Base-by-base conservation (phyloP, 2,329 filamentous ascomycete genomes). In the Podosphaera xanthii region DNA sequence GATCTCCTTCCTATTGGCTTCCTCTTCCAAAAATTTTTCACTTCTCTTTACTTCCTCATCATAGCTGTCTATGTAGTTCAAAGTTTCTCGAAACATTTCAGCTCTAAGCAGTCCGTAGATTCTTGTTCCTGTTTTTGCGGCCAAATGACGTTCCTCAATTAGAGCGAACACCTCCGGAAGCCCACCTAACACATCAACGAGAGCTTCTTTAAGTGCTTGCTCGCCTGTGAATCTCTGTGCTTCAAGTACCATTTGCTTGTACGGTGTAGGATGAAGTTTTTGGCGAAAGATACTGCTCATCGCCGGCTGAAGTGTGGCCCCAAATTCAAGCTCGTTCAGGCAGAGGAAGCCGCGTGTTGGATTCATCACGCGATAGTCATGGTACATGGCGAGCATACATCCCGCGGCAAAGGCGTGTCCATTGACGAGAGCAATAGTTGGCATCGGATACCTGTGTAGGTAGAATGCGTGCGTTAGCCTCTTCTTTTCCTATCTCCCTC, bases 341-440 rank as follows among this genome's bases (percentile, higher is more conserved):
- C 87, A 91, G 46, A 86, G 70, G 71, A 81, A 90, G n/a, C 87
- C 87, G 30, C 77, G 75, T 1, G 75, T 67, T 0, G 83, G 78
- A 67, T 84, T 84, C 73, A 87, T 85, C 64, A 92, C 76, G 35
- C 87, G 80, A 73, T 92, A 92, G 72, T 91, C 86, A 71, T 90
- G 86, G 71, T 85, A 81, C 78, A 88, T 86, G 60, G 85, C 80
- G 8, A 85, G 74, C 82, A 92, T 90, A 61, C 90, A 74, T n/a
- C 85, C 87, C 53, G 80, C 87, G 4, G 87, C 87, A 69, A 89
- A 92, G 59, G 83, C 81, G 70, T 94, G 87, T 31, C 87, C 87
- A 65, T 87, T 88, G 59, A 91, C 67, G 7, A 89, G 74, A n/a
- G 86, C 83, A 57, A 92, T 71, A 2, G 86, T 92, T 33, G 87